Conservation (phyloP, 805 yeast species). For the Maudiozyma bulderi region DNA sequence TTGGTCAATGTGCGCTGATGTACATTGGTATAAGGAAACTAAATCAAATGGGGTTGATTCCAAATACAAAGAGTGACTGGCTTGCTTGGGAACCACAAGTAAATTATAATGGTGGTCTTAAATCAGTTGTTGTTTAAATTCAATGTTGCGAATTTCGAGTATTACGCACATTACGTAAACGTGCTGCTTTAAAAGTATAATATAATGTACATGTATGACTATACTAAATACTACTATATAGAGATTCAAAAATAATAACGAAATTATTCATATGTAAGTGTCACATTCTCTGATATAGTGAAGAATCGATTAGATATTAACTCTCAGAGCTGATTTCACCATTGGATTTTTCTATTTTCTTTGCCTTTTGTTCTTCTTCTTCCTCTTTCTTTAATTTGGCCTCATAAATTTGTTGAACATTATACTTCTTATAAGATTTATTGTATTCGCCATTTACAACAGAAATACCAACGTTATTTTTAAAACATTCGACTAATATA, state of each 20-base stretch:
- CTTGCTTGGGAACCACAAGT: constrained; percentile 63
- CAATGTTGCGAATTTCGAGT: no score
- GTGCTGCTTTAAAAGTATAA: no score
- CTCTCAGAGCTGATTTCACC: no score
- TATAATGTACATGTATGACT: no score
- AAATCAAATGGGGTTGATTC: constrained; percentile 81
- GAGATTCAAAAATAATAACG: no score
- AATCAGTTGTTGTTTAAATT: constrained; percentile 18
- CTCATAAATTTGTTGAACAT: constrained; percentile 72
- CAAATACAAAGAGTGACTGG: constrained; percentile 86
- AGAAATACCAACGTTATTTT: constrained; percentile 79
- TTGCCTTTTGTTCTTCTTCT: background rate
- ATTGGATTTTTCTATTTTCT: background rate
- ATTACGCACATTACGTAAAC: no score
- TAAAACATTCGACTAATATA: constrained; percentile 79
- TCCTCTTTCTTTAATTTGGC: constrained; percentile 22
- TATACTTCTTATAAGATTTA: constrained; percentile 54
- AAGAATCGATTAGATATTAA: no score
- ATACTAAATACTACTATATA: no score
- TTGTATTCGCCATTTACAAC: constrained; percentile 54
- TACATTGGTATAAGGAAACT: constrained; percentile 78
- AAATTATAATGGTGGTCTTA: constrained; percentile 10
- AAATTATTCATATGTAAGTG: no score
- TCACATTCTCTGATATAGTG: no score
- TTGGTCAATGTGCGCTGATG: constrained; percentile 45